Base-by-base conservation (phyloP, 441 rosid species). In the Gossypium lobatum region DNA sequence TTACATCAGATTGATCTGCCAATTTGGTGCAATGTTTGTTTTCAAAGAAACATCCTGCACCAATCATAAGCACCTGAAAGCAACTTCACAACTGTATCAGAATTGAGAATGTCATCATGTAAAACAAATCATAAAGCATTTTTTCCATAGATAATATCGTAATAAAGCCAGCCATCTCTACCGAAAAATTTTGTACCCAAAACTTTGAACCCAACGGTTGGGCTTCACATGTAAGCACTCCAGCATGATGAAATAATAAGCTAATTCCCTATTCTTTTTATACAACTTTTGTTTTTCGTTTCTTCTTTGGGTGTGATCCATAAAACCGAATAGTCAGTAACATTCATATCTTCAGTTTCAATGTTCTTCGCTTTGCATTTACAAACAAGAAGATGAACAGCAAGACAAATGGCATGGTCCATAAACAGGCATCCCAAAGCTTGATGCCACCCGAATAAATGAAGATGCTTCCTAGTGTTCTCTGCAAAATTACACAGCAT, bases 311-410 rank as follows among this genome's bases (percentile, higher is more conserved):
- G 42, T 25, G 70, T 66, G 69, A 69, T 58, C 46, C 73, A 74
- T 59, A 34, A 14, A 54, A 74, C 37, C 68, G 7, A 61, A 59
- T 20, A 7, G 4, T 31, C 31, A 54, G 54, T 42, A 63, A 59
- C 20, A 54, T 73, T 85, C 83, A 88, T 84, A 89, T 83, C 86
- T 94, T 92, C 73, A 89, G 78, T 85, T 89, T 92, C 14, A 87
- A 86, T 81, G 80, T 87, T 87, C 87, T 91, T 80, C 92, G 85
- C 82, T 88, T 83, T 45, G 90, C 85, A 75, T 83, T 88, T 86
- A 90, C 85, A 89, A 73, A 83, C 17, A 86, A 72, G 75, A 77
- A 69, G 55, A 82, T 72, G 55, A 82, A 28, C 68, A 87, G 78
- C 59, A 86, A 76, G 31, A 83, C 53, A 54, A 83, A 10, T 14